Conservation (phyloP, 2,329 filamentous ascomycete genomes). For the Byssochlamys sp. region DNA sequence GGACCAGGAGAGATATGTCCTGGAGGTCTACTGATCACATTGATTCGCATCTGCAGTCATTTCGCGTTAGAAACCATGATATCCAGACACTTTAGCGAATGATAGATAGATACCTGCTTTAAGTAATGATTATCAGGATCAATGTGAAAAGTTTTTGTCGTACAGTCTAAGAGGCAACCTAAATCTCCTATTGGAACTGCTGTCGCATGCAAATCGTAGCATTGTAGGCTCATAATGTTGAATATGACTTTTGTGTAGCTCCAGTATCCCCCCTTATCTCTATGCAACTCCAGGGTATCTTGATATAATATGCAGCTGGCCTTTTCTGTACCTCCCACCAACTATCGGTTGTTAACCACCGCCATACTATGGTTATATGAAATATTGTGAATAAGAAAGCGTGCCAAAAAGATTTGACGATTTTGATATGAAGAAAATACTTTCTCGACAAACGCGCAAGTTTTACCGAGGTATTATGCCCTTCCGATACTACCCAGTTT, state of each 20-base stretch:
- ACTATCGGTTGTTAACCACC: neutral
- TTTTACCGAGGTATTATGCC: conserved; percentile 9
- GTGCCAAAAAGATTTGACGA: neutral
- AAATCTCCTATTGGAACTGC: neutral
- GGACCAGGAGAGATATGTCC: conserved; percentile 85
- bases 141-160: neutral
- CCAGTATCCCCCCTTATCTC: neutral
- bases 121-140: neutral
- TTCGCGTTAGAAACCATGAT: neutral
- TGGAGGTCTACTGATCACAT: conserved; percentile 75
- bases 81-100: neutral
- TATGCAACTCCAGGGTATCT: neutral
- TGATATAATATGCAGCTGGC: neutral
- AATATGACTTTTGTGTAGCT: neutral
- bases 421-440: neutral
- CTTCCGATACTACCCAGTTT: conserved; percentile 29
- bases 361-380: neutral
- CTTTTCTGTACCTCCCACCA: neutral
- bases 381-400: neutral
- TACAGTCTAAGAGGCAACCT: neutral
- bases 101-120: neutral
- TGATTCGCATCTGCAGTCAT: neutral
- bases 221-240: neutral
- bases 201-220: neutral
- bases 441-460: neutral